Conservation (phyloP, 169 alveolate genomes). For the Plasmodium gaboni region DNA sequence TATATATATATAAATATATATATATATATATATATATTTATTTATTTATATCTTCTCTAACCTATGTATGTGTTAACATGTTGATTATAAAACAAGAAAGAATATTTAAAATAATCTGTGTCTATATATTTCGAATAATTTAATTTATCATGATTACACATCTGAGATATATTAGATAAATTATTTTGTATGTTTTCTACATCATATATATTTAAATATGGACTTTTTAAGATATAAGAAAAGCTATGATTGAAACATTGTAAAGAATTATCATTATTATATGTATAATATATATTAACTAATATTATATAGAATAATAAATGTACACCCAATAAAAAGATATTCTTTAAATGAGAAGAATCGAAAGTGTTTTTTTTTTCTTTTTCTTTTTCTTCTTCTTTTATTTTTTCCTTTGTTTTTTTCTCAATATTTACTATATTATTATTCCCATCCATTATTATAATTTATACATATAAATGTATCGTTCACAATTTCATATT, state of each 20-base stretch:
- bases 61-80: slow-evolving; percentile 41
- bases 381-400: slow-evolving; percentile 6
- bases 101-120: neutral
- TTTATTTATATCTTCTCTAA: neutral
- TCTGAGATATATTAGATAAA: slow-evolving; percentile 4
- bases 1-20: neutral
- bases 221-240: slow-evolving; percentile 8
- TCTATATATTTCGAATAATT: slow-evolving; percentile 12
- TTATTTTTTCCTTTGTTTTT: slow-evolving; percentile 18
- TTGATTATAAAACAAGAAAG: slow-evolving; percentile 8
- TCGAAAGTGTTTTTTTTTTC: slow-evolving; percentile 1
- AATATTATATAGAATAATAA: slow-evolving; percentile 32
- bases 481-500: neutral
- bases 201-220: slow-evolving; percentile 4
- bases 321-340: slow-evolving; percentile 23
- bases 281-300: slow-evolving; percentile 23
- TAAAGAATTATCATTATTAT: slow-evolving; percentile 15
- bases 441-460: slow-evolving; percentile 13
- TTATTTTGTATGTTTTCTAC: slow-evolving; percentile 11
- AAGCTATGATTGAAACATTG: slow-evolving; percentile 16
- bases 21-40: neutral
- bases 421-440: slow-evolving; percentile 23
- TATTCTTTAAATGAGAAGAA: slow-evolving; percentile 14
- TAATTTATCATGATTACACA: slow-evolving; percentile 44
- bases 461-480: neutral